phyloP scores from a whole-genome alignment of 805 yeast genomes.

The Nakazawaea wyomingensis region DNA sequence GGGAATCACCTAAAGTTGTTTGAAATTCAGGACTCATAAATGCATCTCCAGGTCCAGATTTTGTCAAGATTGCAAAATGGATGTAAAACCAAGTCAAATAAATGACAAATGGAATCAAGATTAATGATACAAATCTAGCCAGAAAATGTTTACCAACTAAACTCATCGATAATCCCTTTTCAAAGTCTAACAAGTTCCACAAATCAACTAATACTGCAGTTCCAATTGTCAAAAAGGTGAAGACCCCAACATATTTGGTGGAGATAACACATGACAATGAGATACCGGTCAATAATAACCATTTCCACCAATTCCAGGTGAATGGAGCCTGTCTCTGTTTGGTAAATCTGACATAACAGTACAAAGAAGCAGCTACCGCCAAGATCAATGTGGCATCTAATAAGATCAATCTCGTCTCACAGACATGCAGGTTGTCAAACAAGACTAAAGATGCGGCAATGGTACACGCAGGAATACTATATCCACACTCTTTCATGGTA shows the following conservation, averaged over 20 bases:
- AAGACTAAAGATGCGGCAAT: constrained; percentile 72
- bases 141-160: constrained; percentile 63
- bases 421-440: constrained; percentile 85
- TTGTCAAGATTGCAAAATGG: constrained; percentile 75
- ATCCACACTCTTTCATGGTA: constrained; percentile 82
- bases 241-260: constrained; percentile 93
- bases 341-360: constrained; percentile 74
- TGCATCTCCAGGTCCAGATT: constrained; percentile 93
- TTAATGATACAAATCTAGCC: constrained; percentile 66
- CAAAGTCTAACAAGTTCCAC: constrained; percentile 79
- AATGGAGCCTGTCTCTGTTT: constrained; percentile 66
- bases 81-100: constrained; percentile 88
- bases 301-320: constrained; percentile 71
- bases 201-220: constrained; percentile 78
- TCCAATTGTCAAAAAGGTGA: constrained; percentile 87
- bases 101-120: constrained; percentile 74
- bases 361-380: constrained; percentile 77
- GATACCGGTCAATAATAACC: constrained; percentile 83
- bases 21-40: constrained; percentile 96
- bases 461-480: constrained; percentile 72
- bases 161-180: constrained; percentile 55
- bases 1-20: constrained; percentile 83
- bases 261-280: constrained; percentile 88
- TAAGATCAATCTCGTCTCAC: constrained; percentile 85
- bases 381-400: constrained; percentile 86